Evolutionary conservation across 257 asterid genomes (phyloP).

Genomic region (Plectranthus barbatus): DNA sequence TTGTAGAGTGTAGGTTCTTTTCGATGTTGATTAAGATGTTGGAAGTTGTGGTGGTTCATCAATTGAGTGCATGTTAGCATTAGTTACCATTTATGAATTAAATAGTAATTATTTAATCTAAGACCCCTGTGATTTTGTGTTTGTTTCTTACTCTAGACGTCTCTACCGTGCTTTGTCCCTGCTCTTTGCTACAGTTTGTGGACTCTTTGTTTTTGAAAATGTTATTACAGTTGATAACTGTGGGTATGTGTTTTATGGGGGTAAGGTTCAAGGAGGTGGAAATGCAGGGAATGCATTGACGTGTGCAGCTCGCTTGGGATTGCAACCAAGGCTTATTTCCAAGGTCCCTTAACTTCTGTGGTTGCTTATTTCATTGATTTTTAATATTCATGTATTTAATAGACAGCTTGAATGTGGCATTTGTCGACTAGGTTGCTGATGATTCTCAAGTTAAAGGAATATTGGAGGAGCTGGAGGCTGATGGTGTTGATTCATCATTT

Average conservation of each 20-base stretch:
- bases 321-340: constrained; percentile 70
- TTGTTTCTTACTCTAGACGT: neutral
- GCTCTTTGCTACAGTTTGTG: neutral
- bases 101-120: neutral
- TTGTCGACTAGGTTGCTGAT: constrained; percentile 60
- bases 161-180: neutral
- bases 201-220: neutral
- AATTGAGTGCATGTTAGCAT: neutral
- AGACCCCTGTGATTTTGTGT: neutral
- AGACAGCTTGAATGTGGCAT: neutral
- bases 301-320: constrained; percentile 84
- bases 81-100: neutral
- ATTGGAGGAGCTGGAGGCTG: constrained; percentile 72
- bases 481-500: constrained; percentile 80
- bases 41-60: neutral
- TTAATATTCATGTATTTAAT: neutral
- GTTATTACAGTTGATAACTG: neutral
- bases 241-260: neutral
- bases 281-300: constrained; percentile 90
- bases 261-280: constrained; percentile 89
- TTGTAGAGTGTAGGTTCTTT: neutral
- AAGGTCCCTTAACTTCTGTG: constrained; percentile 42
- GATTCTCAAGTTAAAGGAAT: constrained; percentile 89
- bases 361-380: constrained; percentile 4
- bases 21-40: neutral